Conservation (phyloP, 164 flowering plant genomes). For the Macadamia tetraphylla region DNA sequence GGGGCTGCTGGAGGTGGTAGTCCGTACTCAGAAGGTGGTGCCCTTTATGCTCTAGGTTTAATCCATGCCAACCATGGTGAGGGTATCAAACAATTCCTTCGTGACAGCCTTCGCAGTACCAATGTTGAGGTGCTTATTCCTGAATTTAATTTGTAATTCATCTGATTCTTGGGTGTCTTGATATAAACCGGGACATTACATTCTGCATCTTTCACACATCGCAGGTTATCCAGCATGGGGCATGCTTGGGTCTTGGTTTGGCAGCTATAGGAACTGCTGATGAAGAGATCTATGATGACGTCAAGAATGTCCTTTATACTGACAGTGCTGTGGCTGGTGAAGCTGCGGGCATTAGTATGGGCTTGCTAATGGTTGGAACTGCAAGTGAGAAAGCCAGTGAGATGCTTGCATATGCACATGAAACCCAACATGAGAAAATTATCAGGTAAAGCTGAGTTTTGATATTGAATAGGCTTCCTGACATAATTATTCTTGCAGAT, state of each 20-base stretch:
- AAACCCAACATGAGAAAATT: conserved; percentile 92
- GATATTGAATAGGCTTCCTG: not conserved
- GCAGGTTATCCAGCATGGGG: conserved; percentile 95
- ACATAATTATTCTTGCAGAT: not conserved
- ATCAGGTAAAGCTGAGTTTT: conserved; percentile 46
- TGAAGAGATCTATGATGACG: conserved; percentile 76
- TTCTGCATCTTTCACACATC: conserved; percentile 6
- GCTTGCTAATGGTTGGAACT: conserved; percentile 88
- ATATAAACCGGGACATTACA: not conserved
- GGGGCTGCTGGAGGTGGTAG: conserved; percentile 87
- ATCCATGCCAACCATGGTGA: conserved; percentile 97
- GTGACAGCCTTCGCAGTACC: conserved; percentile 78
- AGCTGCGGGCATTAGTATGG: conserved; percentile 94
- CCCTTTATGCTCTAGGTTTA: conserved; percentile 82
- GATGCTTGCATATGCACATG: conserved; percentile 94
- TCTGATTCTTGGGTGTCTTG: not conserved
- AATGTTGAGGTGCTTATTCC: conserved; percentile 63
- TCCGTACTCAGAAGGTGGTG: conserved; percentile 97
- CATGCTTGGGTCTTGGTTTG: conserved; percentile 90
- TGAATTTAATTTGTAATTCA: not conserved
- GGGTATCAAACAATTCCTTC: conserved; percentile 84
- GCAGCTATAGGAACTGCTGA: conserved; percentile 93
- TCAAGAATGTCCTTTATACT: conserved; percentile 73
- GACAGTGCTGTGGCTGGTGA: conserved; percentile 98
- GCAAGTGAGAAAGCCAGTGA: conserved; percentile 87